Evolutionary conservation across 768 basidiomycete species (phyloP).

Genomic region (Mycena venus): DNA sequence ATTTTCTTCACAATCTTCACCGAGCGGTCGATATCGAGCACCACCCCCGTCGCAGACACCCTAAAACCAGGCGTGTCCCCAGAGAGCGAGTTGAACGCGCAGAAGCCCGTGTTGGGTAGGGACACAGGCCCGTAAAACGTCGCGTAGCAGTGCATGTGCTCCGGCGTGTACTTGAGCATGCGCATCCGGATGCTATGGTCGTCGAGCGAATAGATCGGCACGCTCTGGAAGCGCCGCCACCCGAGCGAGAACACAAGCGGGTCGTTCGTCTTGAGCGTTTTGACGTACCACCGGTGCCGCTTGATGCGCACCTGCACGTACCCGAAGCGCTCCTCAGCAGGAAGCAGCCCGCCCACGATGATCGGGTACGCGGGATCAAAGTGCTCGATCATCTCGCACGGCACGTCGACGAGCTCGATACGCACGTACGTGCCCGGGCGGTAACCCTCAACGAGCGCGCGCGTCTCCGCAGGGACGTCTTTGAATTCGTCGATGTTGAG

Average conservation of each 20-base stretch:
- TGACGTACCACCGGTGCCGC: slow-evolving; percentile 93
- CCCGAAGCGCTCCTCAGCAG: slow-evolving; percentile 92
- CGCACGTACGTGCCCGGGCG: slow-evolving; percentile 94
- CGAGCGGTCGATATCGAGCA: slow-evolving; percentile 92
- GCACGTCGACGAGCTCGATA: slow-evolving; percentile 86
- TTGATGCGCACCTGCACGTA: slow-evolving; percentile 97
- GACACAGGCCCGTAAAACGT: slow-evolving; percentile 97
- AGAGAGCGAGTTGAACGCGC: slow-evolving; percentile 91
- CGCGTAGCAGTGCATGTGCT: slow-evolving; percentile 99
- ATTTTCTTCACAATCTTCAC: slow-evolving; percentile 98
- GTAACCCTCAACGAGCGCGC: slow-evolving; percentile 90
- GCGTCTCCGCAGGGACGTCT: slow-evolving; percentile 79
- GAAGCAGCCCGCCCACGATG: slow-evolving; percentile 90
- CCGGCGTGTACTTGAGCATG: slow-evolving; percentile 99
- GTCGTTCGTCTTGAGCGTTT: slow-evolving; percentile 96
- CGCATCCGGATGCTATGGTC: slow-evolving; percentile 99
- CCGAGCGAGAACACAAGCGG: slow-evolving; percentile 97
- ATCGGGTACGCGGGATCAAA: slow-evolving; percentile 95
- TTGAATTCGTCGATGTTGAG: slow-evolving; percentile 91
- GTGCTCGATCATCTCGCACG: slow-evolving; percentile 92
- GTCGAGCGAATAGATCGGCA: slow-evolving; percentile 96
- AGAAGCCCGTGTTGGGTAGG: slow-evolving; percentile 95
- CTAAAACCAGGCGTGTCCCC: slow-evolving; percentile 83
- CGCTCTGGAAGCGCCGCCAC: slow-evolving; percentile 95
- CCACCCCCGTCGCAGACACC: slow-evolving; percentile 93